Evolutionary conservation across 495 filamentous ascomycete genomes (phyloP).

Genomic region (Clavariopsis aquatica): DNA sequence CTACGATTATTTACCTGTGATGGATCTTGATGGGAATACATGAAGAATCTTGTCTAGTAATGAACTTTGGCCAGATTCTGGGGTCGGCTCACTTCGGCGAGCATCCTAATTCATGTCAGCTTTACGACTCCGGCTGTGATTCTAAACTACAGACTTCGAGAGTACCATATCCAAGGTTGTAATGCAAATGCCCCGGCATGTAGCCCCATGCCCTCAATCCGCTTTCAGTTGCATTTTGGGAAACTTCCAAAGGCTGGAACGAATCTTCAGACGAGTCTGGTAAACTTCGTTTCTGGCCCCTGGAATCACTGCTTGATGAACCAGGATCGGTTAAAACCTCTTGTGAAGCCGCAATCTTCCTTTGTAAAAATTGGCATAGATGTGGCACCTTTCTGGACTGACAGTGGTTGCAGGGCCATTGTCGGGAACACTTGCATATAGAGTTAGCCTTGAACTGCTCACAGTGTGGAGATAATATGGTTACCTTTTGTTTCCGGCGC

Average conservation of each 20-base stretch:
- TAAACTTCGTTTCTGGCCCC: constrained; percentile 19
- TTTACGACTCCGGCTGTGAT: neutral
- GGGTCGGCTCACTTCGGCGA: neutral
- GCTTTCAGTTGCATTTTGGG: constrained; percentile 27
- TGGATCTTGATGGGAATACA: constrained; percentile 28
- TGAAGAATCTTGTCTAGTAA: constrained; percentile 30
- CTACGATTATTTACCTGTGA: constrained; percentile 42
- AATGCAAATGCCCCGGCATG: constrained; percentile 32
- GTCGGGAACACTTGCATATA: constrained; percentile 45
- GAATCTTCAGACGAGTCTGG: constrained; percentile 32
- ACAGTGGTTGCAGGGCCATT: constrained; percentile 53
- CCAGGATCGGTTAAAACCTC: neutral
- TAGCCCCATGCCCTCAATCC: constrained; percentile 36
- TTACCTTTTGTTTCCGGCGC: constrained; percentile 50
- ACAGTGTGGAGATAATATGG: neutral
- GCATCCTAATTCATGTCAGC: neutral
- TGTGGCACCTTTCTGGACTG: constrained; percentile 46
- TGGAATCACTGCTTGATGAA: neutral
- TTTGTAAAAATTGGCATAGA: constrained; percentile 44
- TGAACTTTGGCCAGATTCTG: neutral
- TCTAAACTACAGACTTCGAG: neutral
- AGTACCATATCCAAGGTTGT: constrained; percentile 17
- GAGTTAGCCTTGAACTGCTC: neutral
- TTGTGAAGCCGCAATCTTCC: constrained; percentile 15
- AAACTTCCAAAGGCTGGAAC: neutral